phyloP scores from a whole-genome alignment of 164 flowering plant species.

The Warburgia ugandensis region DNA sequence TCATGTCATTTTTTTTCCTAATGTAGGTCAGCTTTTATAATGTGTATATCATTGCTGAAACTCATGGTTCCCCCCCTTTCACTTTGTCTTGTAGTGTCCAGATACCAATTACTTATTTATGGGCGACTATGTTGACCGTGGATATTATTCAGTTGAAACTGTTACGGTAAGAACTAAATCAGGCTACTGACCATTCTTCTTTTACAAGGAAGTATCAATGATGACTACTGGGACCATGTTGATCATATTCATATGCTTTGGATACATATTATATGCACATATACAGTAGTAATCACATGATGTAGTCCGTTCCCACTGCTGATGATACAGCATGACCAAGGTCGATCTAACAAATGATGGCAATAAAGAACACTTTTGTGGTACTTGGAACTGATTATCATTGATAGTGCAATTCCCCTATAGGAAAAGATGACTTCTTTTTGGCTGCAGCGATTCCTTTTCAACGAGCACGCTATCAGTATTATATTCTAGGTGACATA shows the following conservation, averaged over 20 bases:
- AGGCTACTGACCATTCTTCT: not conserved
- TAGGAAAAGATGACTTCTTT: no score
- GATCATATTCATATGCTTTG: not conserved
- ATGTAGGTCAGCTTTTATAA: not conserved
- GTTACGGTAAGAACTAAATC: constrained; percentile 55
- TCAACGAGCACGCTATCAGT: no score
- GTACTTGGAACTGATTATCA: no score
- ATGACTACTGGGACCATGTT: not conserved
- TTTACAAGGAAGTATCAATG: not conserved
- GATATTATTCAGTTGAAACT: constrained; percentile 93
- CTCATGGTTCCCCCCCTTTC: constrained; percentile 7
- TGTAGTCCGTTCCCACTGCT: no score
- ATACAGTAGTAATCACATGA: no score
- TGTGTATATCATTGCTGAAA: not conserved
- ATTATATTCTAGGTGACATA: no score
- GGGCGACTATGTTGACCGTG: constrained; percentile 99
- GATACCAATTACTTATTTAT: constrained; percentile 93
- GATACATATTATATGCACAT: not conserved
- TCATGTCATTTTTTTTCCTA: not conserved
- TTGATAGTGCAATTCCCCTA: no score
- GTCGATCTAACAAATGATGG: no score
- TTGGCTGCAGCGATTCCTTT: no score
- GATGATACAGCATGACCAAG: no score
- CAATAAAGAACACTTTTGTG: no score
- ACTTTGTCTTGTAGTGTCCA: constrained; percentile 57